Conservation (phyloP, 495 filamentous ascomycete species). For the Ramalina peruviana region DNA sequence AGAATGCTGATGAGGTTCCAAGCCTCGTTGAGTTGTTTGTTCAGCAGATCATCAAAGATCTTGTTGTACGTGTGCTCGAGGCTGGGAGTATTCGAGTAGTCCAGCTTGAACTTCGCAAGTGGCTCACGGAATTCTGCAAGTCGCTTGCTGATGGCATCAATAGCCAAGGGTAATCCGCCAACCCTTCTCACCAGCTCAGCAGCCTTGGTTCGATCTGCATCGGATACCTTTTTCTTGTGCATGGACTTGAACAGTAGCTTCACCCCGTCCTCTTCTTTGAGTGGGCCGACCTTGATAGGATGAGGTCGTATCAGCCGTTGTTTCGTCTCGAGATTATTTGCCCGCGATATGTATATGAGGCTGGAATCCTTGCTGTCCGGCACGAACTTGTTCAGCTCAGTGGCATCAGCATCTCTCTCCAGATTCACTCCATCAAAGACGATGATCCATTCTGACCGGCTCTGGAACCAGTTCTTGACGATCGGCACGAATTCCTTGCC, state of each 20-base stretch:
- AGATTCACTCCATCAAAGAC: conserved; percentile 65
- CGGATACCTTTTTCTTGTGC: conserved; percentile 34
- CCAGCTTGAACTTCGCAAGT: conserved; percentile 51
- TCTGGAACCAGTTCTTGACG: conserved; percentile 58
- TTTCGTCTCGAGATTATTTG: conserved; percentile 50
- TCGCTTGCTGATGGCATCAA: conserved; percentile 63
- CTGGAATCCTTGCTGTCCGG: conserved; percentile 54
- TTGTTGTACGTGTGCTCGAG: conserved; percentile 54
- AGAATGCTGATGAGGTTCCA: conserved; percentile 62
- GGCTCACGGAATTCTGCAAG: conserved; percentile 58
- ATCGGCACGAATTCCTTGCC: conserved; percentile 36
- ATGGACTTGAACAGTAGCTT: conserved; percentile 42
- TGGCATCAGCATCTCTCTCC: conserved; percentile 40
- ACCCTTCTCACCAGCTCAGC: conserved; percentile 54
- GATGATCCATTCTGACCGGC: conserved; percentile 57
- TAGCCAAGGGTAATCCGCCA: conserved; percentile 61
- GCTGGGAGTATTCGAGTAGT: conserved; percentile 53
- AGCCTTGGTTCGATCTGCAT: conserved; percentile 44
- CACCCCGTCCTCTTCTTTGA: conserved; percentile 47
- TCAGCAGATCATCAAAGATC: conserved; percentile 56
- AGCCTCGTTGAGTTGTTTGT: conserved; percentile 44
- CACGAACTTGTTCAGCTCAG: conserved; percentile 48
- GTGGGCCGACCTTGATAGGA: conserved; percentile 45
- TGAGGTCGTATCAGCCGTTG: conserved; percentile 61
- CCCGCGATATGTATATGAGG: conserved; percentile 66